A percentile compares a stretch with the other conserved stretches of the same genome.
Conservation (phyloP, 2,329 filamentous ascomycete species). For the Trichoderma aggressivum region DNA sequence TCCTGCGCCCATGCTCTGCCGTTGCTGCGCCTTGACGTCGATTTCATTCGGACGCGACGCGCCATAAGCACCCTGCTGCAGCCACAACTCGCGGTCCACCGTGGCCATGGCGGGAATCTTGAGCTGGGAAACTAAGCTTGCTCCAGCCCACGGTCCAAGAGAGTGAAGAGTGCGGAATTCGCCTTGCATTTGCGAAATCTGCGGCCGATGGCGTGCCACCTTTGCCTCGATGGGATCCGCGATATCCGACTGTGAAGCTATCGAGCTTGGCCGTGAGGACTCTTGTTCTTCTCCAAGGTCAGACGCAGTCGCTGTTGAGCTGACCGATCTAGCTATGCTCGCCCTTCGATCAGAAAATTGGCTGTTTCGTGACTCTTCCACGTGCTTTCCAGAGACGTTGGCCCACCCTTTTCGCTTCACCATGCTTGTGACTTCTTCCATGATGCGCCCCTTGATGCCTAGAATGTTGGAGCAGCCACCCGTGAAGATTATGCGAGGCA, state of each 20-base stretch:
- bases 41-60: slow-evolving; percentile 59
- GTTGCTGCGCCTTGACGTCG: slow-evolving; percentile 54
- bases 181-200: slow-evolving; percentile 50
- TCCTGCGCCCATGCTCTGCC: slow-evolving; percentile 62
- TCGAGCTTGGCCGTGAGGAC: slow-evolving; percentile 23
- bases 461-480: slow-evolving; percentile 77
- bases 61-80: slow-evolving; percentile 62
- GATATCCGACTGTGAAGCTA: slow-evolving; percentile 26
- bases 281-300: slow-evolving; percentile 27
- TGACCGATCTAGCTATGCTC: slow-evolving; percentile 22
- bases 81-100: slow-evolving; percentile 68
- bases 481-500: slow-evolving; percentile 83
- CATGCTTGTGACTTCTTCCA: slow-evolving; percentile 69
- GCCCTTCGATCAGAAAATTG: slow-evolving; percentile 24
- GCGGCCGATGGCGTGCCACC: slow-evolving; percentile 33
- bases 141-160: slow-evolving; percentile 71
- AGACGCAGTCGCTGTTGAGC: slow-evolving; percentile 24
- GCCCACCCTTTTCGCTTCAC: slow-evolving; percentile 73
- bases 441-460: slow-evolving; percentile 72
- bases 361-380: slow-evolving; percentile 49
- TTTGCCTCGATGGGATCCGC: slow-evolving; percentile 37
- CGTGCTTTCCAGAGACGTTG: slow-evolving; percentile 66
- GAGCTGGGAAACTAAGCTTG: slow-evolving; percentile 65
- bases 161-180: slow-evolving; percentile 64
- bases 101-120: slow-evolving; percentile 66